These are phyloP conservation scores for Podaxis mareebaensis DNA, from an alignment of 768 basidiomycete species.

Conservation along the genomic window DNA sequence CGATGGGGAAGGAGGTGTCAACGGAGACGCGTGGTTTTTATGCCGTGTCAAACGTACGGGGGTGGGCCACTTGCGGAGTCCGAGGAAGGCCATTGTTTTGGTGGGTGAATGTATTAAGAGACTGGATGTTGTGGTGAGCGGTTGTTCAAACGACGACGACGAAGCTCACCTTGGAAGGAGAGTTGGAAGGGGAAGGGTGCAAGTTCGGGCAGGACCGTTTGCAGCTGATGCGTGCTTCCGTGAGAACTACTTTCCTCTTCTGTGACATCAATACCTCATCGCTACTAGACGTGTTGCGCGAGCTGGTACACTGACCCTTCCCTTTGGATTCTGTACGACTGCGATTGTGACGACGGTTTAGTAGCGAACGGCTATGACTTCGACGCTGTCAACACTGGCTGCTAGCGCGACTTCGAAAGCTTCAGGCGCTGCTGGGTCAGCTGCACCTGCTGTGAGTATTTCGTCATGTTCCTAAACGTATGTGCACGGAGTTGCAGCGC, in stretches of 20 bases:
- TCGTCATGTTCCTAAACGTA: constrained; percentile 6
- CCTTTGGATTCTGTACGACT: neutral
- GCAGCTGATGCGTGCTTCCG: constrained; percentile 23
- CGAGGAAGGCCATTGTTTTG: constrained; percentile 68
- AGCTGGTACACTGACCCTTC: neutral
- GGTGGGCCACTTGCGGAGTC: constrained; percentile 80
- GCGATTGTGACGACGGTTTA: neutral
- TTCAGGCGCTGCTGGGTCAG: constrained; percentile 19
- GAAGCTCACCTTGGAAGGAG: constrained; percentile 1
- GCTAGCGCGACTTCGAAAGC: constrained; percentile 24
- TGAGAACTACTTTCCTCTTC: constrained; percentile 29
- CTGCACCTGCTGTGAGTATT: neutral
- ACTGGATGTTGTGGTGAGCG: neutral
- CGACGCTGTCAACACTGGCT: constrained; percentile 27
- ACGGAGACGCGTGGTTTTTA: neutral
- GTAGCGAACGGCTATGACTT: constrained; percentile 26
- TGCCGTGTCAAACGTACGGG: constrained; percentile 46
- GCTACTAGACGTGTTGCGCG: neutral
- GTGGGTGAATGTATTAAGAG: constrained; percentile 16
- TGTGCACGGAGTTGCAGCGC: neutral
- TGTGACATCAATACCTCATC: neutral
- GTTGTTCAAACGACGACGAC: neutral
- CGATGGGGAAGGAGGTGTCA: neutral
- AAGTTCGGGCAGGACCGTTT: constrained; percentile 44
- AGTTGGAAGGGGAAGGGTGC: constrained; percentile 1